Conservation (phyloP, 306 rosid species). For the Prunus davidiana region DNA sequence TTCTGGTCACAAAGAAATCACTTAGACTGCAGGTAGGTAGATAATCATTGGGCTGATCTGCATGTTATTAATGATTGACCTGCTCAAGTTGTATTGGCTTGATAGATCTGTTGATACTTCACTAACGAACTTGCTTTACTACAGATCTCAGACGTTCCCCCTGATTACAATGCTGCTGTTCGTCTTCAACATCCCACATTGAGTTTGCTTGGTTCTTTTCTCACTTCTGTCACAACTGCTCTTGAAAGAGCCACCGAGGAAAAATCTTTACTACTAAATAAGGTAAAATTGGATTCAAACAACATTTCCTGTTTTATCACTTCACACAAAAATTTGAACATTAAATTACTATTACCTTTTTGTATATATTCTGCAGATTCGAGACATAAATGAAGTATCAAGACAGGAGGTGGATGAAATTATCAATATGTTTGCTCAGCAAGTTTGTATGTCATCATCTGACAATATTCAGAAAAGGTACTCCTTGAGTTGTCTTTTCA, state of each 20-base stretch:
- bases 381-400: conserved; percentile 83
- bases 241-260: conserved; percentile 92
- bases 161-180: conserved; percentile 50
- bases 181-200: conserved; percentile 71
- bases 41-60: conserved; percentile 10
- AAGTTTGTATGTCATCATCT: conserved; percentile 59
- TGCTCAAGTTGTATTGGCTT: background rate
- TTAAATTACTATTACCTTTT: background rate
- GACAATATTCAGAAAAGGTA: conserved; percentile 85
- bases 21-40: conserved; percentile 74
- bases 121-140: conserved; percentile 17
- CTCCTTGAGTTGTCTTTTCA: background rate
- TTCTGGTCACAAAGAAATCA: conserved; percentile 78
- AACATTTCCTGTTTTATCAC: background rate
- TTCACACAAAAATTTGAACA: background rate
- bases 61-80: background rate
- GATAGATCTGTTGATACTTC: conserved; percentile 1
- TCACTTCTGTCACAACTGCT: conserved; percentile 55
- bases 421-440: conserved; percentile 57
- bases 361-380: conserved; percentile 48
- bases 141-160: conserved; percentile 54
- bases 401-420: conserved; percentile 95
- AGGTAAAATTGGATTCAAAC: conserved; percentile 44
- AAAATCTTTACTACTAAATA: conserved; percentile 66
- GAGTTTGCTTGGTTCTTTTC: conserved; percentile 64